phyloP scores from a whole-genome alignment of 164 flowering plant species.

The Euptelea pleiosperma region DNA sequence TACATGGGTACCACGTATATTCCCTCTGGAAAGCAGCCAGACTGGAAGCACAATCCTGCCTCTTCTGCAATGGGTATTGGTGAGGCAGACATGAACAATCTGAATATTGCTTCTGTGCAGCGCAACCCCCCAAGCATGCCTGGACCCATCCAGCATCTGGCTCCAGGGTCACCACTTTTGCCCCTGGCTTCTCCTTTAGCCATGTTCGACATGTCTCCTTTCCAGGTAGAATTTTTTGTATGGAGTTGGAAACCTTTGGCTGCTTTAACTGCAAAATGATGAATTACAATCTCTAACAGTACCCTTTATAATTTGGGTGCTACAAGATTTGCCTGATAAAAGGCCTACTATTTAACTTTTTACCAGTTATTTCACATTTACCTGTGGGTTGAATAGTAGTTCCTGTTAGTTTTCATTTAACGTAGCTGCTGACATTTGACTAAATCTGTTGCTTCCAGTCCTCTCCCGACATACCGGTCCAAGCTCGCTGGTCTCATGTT shows the following conservation, averaged over 20 bases:
- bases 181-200: conserved; percentile 81
- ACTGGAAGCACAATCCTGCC: conserved; percentile 81
- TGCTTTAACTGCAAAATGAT: too few relatives aligned
- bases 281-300: too few relatives aligned
- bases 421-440: conserved; percentile 10
- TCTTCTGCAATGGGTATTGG: conserved; percentile 50
- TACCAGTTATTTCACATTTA: too few relatives aligned
- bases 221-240: conserved; percentile 56
- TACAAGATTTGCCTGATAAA: too few relatives aligned
- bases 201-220: conserved; percentile 87
- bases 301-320: too few relatives aligned
- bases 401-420: too few relatives aligned
- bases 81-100: conserved; percentile 57
- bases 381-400: too few relatives aligned
- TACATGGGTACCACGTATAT: conserved; percentile 92
- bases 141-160: conserved; percentile 71
- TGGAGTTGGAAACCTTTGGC: too few relatives aligned
- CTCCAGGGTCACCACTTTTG: conserved; percentile 80
- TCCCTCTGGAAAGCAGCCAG: conserved; percentile 91
- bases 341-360: too few relatives aligned
- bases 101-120: conserved; percentile 57
- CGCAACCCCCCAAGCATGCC: conserved; percentile 52
- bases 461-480: conserved; percentile 60
- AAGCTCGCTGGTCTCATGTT: conserved; percentile 71
- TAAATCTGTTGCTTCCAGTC: conserved; percentile 53